Evolutionary conservation across 2,329 filamentous ascomycete genomes (phyloP).

Genomic region (Xylariaceae sp.): DNA sequence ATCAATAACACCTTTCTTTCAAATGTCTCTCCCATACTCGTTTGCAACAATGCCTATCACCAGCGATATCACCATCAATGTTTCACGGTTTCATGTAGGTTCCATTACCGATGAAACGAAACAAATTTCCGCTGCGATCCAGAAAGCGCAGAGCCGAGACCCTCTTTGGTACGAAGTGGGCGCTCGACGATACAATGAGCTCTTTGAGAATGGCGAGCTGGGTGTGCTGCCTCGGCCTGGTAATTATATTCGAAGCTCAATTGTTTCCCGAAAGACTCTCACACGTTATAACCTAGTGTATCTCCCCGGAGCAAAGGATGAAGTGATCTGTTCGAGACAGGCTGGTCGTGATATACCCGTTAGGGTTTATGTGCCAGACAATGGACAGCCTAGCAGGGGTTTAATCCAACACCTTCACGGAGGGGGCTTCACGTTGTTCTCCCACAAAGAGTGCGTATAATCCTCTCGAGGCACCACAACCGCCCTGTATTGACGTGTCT

Average conservation of each 20-base stretch:
- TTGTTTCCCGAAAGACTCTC: background rate
- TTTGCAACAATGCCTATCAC: slow-evolving; percentile 6
- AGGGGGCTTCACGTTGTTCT: slow-evolving; percentile 33
- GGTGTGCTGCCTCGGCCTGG: slow-evolving; percentile 4
- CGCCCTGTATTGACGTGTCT: background rate
- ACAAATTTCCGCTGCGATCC: slow-evolving; percentile 4
- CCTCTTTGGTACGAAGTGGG: slow-evolving; percentile 11
- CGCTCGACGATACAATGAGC: slow-evolving; percentile 5
- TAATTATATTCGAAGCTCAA: background rate
- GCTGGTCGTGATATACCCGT: slow-evolving; percentile 45
- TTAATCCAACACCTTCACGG: slow-evolving; percentile 57
- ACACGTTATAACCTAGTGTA: slow-evolving; percentile 46
- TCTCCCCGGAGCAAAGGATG: slow-evolving; percentile 45
- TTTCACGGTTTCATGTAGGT: slow-evolving; percentile 1
- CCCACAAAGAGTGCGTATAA: slow-evolving; percentile 4
- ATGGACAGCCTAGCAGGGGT: slow-evolving; percentile 37
- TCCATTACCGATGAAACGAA: slow-evolving; percentile 5
- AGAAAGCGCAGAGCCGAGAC: background rate
- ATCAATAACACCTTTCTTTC: too few relatives aligned
- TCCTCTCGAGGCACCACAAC: background rate
- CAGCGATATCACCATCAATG: slow-evolving; percentile 9
- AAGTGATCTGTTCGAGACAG: slow-evolving; percentile 51
- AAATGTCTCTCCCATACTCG: too few relatives aligned
- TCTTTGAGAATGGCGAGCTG: slow-evolving; percentile 37
- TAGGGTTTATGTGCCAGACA: slow-evolving; percentile 46